A percentile compares a stretch with the other conserved stretches of the same genome.
Conservation (phyloP, 2,329 filamentous ascomycete genomes). For the Cladobotryum mycophilum region DNA sequence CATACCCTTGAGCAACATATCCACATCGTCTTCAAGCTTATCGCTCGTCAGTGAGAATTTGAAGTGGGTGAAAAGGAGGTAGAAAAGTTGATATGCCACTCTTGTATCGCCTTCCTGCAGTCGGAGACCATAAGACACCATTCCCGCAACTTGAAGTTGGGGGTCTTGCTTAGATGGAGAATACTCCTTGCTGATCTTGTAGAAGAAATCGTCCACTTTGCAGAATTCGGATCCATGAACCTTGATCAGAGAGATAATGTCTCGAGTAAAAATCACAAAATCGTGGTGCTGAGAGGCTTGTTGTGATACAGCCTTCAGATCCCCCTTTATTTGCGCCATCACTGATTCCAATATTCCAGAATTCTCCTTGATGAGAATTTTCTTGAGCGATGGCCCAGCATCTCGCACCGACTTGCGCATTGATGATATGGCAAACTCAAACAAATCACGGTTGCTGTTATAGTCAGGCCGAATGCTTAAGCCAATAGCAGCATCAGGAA, state of each 20-base stretch:
- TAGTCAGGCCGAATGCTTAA: slow-evolving; percentile 40
- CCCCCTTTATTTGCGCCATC: slow-evolving; percentile 50
- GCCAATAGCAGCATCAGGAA: slow-evolving; percentile 34
- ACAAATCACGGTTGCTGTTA: slow-evolving; percentile 41
- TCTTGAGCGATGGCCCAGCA: slow-evolving; percentile 29
- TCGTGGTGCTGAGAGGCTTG: slow-evolving; percentile 35
- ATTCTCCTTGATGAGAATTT: slow-evolving; percentile 34
- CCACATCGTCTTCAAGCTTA: slow-evolving; percentile 40
- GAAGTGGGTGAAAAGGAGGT: slow-evolving; percentile 52
- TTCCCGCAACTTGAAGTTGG: slow-evolving; percentile 48
- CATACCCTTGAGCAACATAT: slow-evolving; percentile 44
- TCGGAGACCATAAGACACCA: slow-evolving; percentile 50
- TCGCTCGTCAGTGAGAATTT: slow-evolving; percentile 47
- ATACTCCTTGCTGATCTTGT: slow-evolving; percentile 50
- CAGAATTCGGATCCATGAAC: slow-evolving; percentile 49
- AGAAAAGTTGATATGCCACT: slow-evolving; percentile 46
- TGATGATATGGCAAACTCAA: slow-evolving; percentile 40
- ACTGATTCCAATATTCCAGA: slow-evolving; percentile 36
- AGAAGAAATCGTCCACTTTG: slow-evolving; percentile 49
- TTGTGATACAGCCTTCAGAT: slow-evolving; percentile 35
- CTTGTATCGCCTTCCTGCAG: slow-evolving; percentile 46
- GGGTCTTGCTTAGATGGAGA: slow-evolving; percentile 50
- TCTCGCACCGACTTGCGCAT: slow-evolving; percentile 45
- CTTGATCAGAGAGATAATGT: slow-evolving; percentile 47
- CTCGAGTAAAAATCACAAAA: slow-evolving; percentile 47